Evolutionary conservation across 345 rosid genomes (phyloP).

Genomic region (Crucihimalaya himalaica): DNA sequence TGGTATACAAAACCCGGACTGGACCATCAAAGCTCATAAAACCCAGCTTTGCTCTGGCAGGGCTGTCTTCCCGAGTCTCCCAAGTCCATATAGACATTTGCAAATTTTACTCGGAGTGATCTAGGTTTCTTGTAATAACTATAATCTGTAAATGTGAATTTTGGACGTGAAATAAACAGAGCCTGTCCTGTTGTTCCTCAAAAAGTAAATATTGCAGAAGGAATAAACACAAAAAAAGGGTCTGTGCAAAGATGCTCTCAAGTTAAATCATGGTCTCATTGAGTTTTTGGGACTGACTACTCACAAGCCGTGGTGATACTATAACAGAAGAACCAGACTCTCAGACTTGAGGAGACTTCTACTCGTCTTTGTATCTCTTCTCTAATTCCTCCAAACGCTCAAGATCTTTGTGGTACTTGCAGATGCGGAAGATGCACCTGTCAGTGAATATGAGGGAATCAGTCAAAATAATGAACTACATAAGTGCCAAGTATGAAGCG

Average conservation of each 20-base stretch:
- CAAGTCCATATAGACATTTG: neutral
- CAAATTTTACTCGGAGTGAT: neutral
- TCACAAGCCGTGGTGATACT: conserved; percentile 28
- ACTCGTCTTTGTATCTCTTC: conserved; percentile 71
- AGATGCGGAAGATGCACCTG: conserved; percentile 85
- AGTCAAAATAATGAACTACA: neutral
- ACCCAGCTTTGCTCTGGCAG: neutral
- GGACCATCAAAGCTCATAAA: neutral
- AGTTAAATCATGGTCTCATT: conserved; percentile 24
- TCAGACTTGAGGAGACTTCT: conserved; percentile 28
- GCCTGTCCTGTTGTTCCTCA: neutral
- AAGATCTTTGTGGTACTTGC: conserved; percentile 72
- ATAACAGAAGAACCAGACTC: conserved; percentile 13
- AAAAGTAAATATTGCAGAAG: conserved; percentile 18
- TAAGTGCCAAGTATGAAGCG: neutral
- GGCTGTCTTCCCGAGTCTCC: neutral
- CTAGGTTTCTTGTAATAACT: conserved; percentile 7
- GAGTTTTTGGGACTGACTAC: conserved; percentile 18
- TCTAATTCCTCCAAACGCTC: conserved; percentile 76
- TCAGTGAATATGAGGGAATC: conserved; percentile 17
- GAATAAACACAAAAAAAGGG: conserved; percentile 20
- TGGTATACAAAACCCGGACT: neutral
- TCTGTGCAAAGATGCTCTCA: conserved; percentile 13
- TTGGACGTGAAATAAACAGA: conserved; percentile 1
- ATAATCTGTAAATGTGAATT: conserved; percentile 2